Evolutionary conservation across 139 green algal genomes (phyloP), one percentile per base, ranked within the genome.

Genomic region (Cymbomonas tetramitiformis): DNA sequence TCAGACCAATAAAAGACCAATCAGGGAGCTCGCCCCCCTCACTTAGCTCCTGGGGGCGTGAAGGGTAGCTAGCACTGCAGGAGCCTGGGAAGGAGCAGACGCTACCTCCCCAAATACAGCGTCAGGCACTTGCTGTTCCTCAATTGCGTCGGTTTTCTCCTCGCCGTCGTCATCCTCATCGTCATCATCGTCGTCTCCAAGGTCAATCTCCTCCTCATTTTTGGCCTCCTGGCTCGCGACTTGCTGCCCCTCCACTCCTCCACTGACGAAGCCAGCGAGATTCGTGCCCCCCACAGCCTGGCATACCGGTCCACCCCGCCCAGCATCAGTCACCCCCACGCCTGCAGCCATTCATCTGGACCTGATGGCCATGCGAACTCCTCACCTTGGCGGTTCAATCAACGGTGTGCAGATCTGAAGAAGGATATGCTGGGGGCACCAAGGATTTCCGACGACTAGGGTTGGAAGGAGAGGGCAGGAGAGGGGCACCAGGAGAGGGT

Each of bases 161-260:
- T 57, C 49, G 25, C 15, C 76, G 12, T 69, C 67, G 18, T 57
- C 64, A 8, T 39, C 71, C 3, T 70, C 73, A 0, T 43, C 67
- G 15, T 59, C 77, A 6, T 74, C 82, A 0, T 81, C 75, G 15
- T 80, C 79, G 2, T 76, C 75, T 3, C 68, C 83, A 15, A 96
- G 21, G 10, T 95, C 87, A 18, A 96, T 91, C 30, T 94, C 86
- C 65, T 96, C 90, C 15, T 86, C 82, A 59, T 96, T 96, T 1
- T 7, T 29, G 36, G 56, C 5, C 12, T 18, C 39, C 38, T n/a
- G 21, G 23, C 18, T 4, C n/a, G 15, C 30, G 12, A n/a, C 54
- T 33, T 25, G 26, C 21, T 36, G 38, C 26, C 24, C 39, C 3
- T 36, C 29, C 21, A 24, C 47, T 9, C 33, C 9, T 49, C 15